phyloP scores from a whole-genome alignment of 306 rosid genomes.

The Crataegus laevigata region DNA sequence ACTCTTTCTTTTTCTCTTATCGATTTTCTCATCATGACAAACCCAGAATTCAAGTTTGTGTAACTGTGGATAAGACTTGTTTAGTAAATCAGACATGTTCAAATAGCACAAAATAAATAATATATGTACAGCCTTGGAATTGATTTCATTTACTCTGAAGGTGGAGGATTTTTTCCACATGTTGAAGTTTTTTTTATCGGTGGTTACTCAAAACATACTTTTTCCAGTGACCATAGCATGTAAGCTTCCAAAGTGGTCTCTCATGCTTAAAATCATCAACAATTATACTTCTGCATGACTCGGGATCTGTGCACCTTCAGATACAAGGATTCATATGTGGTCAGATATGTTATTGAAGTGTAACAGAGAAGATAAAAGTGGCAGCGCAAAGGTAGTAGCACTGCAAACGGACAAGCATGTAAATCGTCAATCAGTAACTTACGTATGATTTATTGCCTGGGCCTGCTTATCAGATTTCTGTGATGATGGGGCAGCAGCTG shows the following conservation, averaged over 20 bases:
- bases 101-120: neutral
- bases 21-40: neutral
- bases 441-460: conserved; percentile 52
- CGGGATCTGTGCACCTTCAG: conserved; percentile 83
- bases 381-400: neutral
- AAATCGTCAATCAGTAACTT: conserved; percentile 20
- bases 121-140: neutral
- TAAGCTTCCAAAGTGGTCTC: conserved; percentile 83
- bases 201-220: conserved; percentile 32
- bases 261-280: conserved; percentile 66
- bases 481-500: conserved; percentile 19
- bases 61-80: neutral
- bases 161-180: neutral
- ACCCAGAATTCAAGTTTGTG: neutral
- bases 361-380: conserved; percentile 6
- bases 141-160: neutral
- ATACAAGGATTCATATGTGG: conserved; percentile 8
- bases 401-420: conserved; percentile 9
- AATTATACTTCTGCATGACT: conserved; percentile 62
- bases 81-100: neutral
- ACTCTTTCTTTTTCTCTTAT: neutral
- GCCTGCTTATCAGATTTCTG: conserved; percentile 44
- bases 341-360: conserved; percentile 7
- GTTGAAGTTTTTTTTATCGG: neutral
- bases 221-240: conserved; percentile 75